phyloP scores from a whole-genome alignment of 1,139 yeast genomes.

The Magnusiomyces paraingens region DNA sequence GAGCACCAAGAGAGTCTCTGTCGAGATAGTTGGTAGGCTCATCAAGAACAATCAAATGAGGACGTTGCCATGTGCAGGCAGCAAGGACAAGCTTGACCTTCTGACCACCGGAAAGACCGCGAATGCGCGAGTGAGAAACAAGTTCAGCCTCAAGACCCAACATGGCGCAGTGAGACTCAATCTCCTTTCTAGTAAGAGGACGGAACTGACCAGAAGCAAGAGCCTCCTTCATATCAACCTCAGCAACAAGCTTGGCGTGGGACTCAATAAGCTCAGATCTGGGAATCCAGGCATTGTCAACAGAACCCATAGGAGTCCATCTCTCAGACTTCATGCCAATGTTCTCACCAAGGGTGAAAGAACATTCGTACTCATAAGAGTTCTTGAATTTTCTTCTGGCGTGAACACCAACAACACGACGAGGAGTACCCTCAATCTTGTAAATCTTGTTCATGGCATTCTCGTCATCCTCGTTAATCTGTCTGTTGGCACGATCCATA shows the following conservation, averaged over 20 bases:
- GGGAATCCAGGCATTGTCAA: slow-evolving; percentile 99
- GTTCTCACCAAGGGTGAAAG: slow-evolving; percentile 96
- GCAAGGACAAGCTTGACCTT: slow-evolving; percentile 99
- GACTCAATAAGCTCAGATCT: slow-evolving; percentile 99
- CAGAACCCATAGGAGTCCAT: slow-evolving; percentile 99
- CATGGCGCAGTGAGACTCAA: slow-evolving; percentile 97
- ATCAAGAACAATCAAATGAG: slow-evolving; percentile 98
- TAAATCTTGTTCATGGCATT: slow-evolving; percentile 98
- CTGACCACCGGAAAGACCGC: slow-evolving; percentile 99
- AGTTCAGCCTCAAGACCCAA: slow-evolving; percentile 98
- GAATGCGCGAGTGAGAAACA: slow-evolving; percentile 98
- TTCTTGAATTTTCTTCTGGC: slow-evolving; percentile 99
- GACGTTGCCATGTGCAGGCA: slow-evolving; percentile 99
- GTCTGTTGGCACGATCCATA: slow-evolving; percentile 99
- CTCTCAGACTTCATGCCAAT: slow-evolving; percentile 98
- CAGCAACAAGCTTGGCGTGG: slow-evolving; percentile 98
- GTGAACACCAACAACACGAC: slow-evolving; percentile 93
- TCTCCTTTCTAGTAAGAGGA: slow-evolving; percentile 99
- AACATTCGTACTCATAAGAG: slow-evolving; percentile 99
- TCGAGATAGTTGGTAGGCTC: slow-evolving; percentile 95
- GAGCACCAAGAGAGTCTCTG: slow-evolving; percentile 99
- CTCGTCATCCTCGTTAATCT: slow-evolving; percentile 94
- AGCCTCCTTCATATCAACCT: slow-evolving; percentile 99
- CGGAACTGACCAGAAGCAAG: slow-evolving; percentile 99
- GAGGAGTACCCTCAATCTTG: slow-evolving; percentile 97